Conservation (phyloP, 1,284 basidiomycete genomes). For the Phenoliferia sp. region DNA sequence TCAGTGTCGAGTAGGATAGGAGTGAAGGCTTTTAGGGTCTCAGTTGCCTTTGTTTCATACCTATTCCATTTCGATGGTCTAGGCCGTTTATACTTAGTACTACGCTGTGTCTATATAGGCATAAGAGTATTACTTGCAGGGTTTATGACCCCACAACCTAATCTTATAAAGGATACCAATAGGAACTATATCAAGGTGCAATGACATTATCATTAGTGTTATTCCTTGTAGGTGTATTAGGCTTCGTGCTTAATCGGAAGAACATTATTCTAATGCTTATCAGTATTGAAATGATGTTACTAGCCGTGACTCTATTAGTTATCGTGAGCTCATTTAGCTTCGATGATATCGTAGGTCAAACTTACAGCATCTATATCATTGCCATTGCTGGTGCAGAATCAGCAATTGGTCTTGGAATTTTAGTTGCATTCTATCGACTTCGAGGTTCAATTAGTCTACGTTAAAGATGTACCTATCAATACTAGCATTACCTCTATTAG, state of each 20-base stretch:
- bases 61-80: too few relatives aligned
- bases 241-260: constrained; percentile 44
- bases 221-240: constrained; percentile 43
- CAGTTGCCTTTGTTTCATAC: background rate
- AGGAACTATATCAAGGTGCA: constrained; percentile 20
- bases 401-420: constrained; percentile 44
- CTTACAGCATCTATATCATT: constrained; percentile 43
- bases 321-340: constrained; percentile 42
- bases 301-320: constrained; percentile 42
- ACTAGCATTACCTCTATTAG: constrained; percentile 41
- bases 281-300: constrained; percentile 44
- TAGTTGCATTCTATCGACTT: constrained; percentile 41
- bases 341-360: constrained; percentile 44
- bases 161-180: constrained; percentile 16
- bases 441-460: constrained; percentile 39
- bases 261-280: constrained; percentile 45
- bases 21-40: constrained; percentile 8
- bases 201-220: constrained; percentile 43
- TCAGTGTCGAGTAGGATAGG: background rate
- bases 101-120: constrained; percentile 7
- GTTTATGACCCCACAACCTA: constrained; percentile 1
- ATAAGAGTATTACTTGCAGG: constrained; percentile 6
- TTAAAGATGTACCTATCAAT: constrained; percentile 43
- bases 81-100: constrained; percentile 10
- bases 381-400: constrained; percentile 44